Conservation (phyloP, 345 rosid species). For the Turnera subulata region DNA sequence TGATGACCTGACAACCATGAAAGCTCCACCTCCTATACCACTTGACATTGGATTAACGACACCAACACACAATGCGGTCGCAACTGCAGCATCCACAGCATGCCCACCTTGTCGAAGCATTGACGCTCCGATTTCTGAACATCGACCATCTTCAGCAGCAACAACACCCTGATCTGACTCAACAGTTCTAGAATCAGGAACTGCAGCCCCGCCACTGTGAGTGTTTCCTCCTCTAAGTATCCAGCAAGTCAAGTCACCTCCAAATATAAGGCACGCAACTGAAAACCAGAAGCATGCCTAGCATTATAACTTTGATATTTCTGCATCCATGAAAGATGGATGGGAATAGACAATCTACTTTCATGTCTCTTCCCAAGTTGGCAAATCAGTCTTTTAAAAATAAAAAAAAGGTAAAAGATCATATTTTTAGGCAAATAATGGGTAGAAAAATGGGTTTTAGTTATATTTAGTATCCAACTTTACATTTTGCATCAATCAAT, state of each 20-base stretch:
- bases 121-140: slow-evolving; percentile 78
- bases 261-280: slow-evolving; percentile 44
- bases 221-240: slow-evolving; percentile 20
- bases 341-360: background rate
- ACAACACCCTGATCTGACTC: slow-evolving; percentile 82
- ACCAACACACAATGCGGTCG: slow-evolving; percentile 74
- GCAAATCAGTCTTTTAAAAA: no score
- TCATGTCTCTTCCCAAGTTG: no score
- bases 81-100: slow-evolving; percentile 91
- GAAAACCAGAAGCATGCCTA: slow-evolving; percentile 10
- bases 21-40: slow-evolving; percentile 94
- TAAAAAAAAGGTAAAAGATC: no score
- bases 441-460: no score
- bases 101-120: slow-evolving; percentile 80
- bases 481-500: no score
- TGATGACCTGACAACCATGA: slow-evolving; percentile 72
- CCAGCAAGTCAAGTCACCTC: slow-evolving; percentile 26
- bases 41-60: slow-evolving; percentile 86
- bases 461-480: no score
- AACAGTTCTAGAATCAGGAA: slow-evolving; percentile 31
- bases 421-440: no score
- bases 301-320: background rate
- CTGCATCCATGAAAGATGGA: background rate
- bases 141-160: slow-evolving; percentile 86
- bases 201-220: no score